These are phyloP conservation scores for Asterella californica DNA, from an alignment of 225 moss, liverwort and hornwort genomes.

Conservation along the genomic window DNA sequence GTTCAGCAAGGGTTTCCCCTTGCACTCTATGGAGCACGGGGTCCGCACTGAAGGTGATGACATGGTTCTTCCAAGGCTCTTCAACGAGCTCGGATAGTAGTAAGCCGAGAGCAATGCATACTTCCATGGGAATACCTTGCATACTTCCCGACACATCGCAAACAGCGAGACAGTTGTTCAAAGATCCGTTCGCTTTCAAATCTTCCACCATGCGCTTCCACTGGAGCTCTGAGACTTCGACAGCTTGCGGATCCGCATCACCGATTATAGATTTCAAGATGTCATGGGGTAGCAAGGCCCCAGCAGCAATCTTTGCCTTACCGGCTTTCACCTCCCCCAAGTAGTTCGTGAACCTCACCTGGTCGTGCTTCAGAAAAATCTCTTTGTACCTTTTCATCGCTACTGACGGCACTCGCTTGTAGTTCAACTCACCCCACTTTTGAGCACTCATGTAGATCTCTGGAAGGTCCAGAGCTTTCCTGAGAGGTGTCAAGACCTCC, in stretches of 20 bases:
- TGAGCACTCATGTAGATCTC: constrained; percentile 82
- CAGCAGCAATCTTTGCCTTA: constrained; percentile 70
- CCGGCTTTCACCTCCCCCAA: constrained; percentile 60
- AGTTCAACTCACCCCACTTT: constrained; percentile 70
- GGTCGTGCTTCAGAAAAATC: constrained; percentile 60
- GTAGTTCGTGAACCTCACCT: constrained; percentile 54
- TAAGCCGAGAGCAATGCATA: constrained; percentile 62
- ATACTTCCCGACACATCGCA: constrained; percentile 91
- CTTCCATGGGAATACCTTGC: constrained; percentile 44
- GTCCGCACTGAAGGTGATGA: constrained; percentile 55
- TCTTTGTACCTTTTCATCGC: constrained; percentile 72
- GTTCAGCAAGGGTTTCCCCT: constrained; percentile 51
- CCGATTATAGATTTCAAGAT: constrained; percentile 46
- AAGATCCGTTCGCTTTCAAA: constrained; percentile 48
- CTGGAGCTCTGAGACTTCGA: constrained; percentile 70
- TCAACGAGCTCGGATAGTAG: constrained; percentile 64
- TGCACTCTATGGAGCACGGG: constrained; percentile 48
- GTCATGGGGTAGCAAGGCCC: constrained; percentile 73
- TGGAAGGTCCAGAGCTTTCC: constrained; percentile 68
- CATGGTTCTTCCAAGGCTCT: constrained; percentile 71
- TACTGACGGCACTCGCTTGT: constrained; percentile 69
- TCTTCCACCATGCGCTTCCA: constrained; percentile 81
- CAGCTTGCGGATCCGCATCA: constrained; percentile 32
- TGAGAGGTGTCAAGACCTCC: constrained; percentile 60
- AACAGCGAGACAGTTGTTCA: constrained; percentile 65